Percentiles rank a stretch among this genome's conserved stretches.
Conservation (phyloP, 1,284 basidiomycete species). For the Ceratobasidium sp. region DNA sequence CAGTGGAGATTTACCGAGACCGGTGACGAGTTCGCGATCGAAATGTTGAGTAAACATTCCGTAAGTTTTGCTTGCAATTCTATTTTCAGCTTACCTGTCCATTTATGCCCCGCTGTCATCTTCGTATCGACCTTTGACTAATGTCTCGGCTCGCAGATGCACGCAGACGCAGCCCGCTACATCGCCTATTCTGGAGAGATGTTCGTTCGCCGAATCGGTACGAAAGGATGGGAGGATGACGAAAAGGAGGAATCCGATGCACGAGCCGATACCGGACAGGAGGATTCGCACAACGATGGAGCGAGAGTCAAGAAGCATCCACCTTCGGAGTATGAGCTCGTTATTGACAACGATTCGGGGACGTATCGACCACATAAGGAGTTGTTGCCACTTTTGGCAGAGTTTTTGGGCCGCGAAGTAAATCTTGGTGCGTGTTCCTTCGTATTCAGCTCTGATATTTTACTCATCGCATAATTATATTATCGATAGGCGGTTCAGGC, state of each 20-base stretch:
- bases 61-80: no score
- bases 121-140: background rate
- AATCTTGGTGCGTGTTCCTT: conserved; percentile 19
- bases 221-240: conserved; percentile 47
- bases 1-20: conserved; percentile 66
- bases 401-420: conserved; percentile 56
- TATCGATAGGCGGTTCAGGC: conserved; percentile 53
- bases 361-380: conserved; percentile 64
- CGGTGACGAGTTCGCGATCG: conserved; percentile 64
- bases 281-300: conserved; percentile 53
- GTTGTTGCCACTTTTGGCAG: conserved; percentile 59
- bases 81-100: no score
- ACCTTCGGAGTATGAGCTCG: conserved; percentile 62
- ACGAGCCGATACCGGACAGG: conserved; percentile 28
- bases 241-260: conserved; percentile 42
- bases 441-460: background rate
- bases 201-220: conserved; percentile 55
- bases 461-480: no score
- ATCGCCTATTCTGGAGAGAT: conserved; percentile 61
- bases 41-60: conserved; percentile 65
- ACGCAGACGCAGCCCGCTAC: conserved; percentile 62
- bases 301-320: conserved; percentile 50
- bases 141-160: conserved; percentile 56
- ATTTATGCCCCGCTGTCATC: background rate
- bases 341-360: conserved; percentile 67